Conservation (phyloP, 306 rosid genomes). For the Abrus precatorius region DNA sequence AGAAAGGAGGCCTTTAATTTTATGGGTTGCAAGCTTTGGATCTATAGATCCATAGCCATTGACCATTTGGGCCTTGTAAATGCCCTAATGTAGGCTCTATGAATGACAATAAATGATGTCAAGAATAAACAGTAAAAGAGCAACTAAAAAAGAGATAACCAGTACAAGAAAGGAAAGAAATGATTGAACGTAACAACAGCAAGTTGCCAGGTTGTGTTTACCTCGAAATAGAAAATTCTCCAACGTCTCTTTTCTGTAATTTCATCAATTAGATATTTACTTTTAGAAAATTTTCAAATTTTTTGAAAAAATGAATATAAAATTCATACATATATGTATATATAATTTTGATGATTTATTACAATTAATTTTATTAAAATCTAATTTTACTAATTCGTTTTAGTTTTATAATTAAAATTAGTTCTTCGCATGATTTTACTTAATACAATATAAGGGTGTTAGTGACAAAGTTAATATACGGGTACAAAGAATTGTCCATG, state of each 20-base stretch:
- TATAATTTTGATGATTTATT: too few species aligned
- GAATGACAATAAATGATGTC: neutral
- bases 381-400: too few species aligned
- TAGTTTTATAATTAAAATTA: neutral
- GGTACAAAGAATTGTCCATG: neutral
- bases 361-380: too few species aligned
- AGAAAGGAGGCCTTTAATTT: neutral
- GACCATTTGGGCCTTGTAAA: conserved; percentile 13
- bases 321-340: too few species aligned
- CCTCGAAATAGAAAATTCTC: conserved; percentile 3
- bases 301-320: too few species aligned
- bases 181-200: neutral
- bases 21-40: neutral
- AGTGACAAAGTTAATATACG: neutral
- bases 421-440: neutral
- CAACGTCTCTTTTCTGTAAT: neutral
- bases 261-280: conserved; percentile 1
- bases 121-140: neutral
- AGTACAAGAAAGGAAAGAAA: neutral
- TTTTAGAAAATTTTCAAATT: too few species aligned
- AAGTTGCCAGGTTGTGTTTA: conserved; percentile 13
- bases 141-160: neutral
- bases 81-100: neutral
- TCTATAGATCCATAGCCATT: conserved; percentile 19
- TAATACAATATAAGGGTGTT: neutral